phyloP scores from a whole-genome alignment of 495 filamentous ascomycete species.

The Lasiosphaeria hispida region DNA sequence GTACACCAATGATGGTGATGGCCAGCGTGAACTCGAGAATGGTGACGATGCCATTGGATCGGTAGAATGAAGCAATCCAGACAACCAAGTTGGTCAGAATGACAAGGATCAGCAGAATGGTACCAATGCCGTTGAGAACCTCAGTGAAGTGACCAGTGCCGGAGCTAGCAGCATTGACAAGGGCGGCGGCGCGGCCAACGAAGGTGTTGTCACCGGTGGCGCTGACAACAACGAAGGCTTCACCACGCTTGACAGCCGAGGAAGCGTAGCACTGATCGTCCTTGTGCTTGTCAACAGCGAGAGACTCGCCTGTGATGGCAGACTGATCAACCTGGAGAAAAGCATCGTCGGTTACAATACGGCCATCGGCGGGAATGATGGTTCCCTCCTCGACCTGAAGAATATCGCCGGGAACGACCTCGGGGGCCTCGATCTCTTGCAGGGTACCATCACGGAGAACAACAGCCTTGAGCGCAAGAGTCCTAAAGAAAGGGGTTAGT shows the following conservation, averaged over 20 bases:
- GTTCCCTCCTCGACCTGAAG: slow-evolving; percentile 86
- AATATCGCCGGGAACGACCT: slow-evolving; percentile 89
- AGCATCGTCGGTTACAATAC: slow-evolving; percentile 72
- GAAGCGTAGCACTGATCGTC: slow-evolving; percentile 78
- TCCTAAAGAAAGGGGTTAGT: slow-evolving; percentile 36
- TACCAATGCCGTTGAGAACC: slow-evolving; percentile 83
- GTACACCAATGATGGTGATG: slow-evolving; percentile 90
- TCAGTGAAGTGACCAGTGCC: slow-evolving; percentile 85
- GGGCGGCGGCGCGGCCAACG: slow-evolving; percentile 82
- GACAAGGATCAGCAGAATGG: slow-evolving; percentile 76
- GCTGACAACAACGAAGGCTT: slow-evolving; percentile 76
- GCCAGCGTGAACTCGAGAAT: slow-evolving; percentile 84
- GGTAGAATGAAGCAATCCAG: slow-evolving; percentile 86
- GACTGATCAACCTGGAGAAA: slow-evolving; percentile 92
- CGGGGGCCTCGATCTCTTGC: slow-evolving; percentile 69
- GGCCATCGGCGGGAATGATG: slow-evolving; percentile 86
- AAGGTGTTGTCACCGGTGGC: slow-evolving; percentile 84
- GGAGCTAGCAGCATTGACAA: slow-evolving; percentile 71
- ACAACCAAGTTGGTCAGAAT: slow-evolving; percentile 75
- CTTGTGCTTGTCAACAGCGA: slow-evolving; percentile 84
- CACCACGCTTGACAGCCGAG: slow-evolving; percentile 85
- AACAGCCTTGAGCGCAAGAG: slow-evolving; percentile 78
- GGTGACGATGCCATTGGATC: slow-evolving; percentile 67
- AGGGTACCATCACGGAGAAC: slow-evolving; percentile 75
- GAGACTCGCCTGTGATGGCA: slow-evolving; percentile 86